Evolutionary conservation across 768 basidiomycete genomes (phyloP).

Genomic region (Chlorophyllum brunneum): DNA sequence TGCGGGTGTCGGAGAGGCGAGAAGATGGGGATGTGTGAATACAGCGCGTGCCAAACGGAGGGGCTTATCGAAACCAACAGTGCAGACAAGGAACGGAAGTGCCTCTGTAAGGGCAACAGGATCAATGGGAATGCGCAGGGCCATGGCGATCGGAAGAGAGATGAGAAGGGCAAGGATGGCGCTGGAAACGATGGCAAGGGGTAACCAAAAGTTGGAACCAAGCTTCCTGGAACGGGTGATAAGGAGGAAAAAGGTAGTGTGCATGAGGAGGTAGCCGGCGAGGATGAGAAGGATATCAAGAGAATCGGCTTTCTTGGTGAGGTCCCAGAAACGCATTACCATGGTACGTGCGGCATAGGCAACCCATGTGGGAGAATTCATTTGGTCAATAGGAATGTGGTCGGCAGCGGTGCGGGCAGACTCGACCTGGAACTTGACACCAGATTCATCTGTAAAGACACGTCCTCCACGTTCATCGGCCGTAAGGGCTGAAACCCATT

Average conservation of each 20-base stretch:
- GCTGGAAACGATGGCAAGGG: constrained; percentile 72
- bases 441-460: constrained; percentile 32
- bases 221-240: constrained; percentile 85
- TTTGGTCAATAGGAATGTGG: constrained; percentile 57
- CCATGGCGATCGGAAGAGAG: constrained; percentile 70
- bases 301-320: constrained; percentile 92
- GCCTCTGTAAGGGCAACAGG: constrained; percentile 93
- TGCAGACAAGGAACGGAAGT: constrained; percentile 95
- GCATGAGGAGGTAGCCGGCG: constrained; percentile 93
- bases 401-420: constrained; percentile 32
- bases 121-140: constrained; percentile 83
- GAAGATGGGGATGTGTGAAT: constrained; percentile 74
- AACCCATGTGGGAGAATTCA: constrained; percentile 84
- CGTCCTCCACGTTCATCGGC: constrained; percentile 15
- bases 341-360: constrained; percentile 79
- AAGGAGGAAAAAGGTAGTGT: constrained; percentile 88
- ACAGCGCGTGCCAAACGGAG: constrained; percentile 87
- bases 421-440: constrained; percentile 51
- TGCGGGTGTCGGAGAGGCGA: constrained; percentile 29
- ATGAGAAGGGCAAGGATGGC: constrained; percentile 82
- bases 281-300: constrained; percentile 94
- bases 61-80: constrained; percentile 97
- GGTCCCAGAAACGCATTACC: constrained; percentile 78
- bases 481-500: constrained; percentile 39
- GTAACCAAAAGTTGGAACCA: constrained; percentile 59